Evolutionary conservation across 78 protist species (phyloP).

Genomic region (Dictyostelium citrinum): DNA sequence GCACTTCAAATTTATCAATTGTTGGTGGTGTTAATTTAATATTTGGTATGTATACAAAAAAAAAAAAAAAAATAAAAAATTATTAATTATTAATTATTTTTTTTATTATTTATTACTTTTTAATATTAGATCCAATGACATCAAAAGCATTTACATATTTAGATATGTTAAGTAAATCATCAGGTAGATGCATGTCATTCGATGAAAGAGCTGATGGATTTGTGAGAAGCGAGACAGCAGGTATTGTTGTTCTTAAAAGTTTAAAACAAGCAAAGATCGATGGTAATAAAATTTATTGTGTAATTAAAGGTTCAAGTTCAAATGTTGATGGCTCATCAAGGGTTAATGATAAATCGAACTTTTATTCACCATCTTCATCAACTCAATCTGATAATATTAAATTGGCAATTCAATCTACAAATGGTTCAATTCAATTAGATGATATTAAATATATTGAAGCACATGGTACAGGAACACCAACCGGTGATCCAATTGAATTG

Average conservation of each 20-base stretch:
- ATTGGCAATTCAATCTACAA: not conserved
- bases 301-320: constrained; percentile 21
- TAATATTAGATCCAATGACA: constrained; percentile 13
- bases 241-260: constrained; percentile 10
- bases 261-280: not conserved
- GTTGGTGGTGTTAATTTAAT: constrained; percentile 12
- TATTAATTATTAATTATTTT: not conserved
- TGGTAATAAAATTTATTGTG: constrained; percentile 63
- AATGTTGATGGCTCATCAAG: constrained; percentile 76
- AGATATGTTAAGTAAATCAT: too few species aligned
- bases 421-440: not conserved
- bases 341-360: not conserved
- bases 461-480: constrained; percentile 79
- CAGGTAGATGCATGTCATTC: constrained; percentile 55
- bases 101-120: not conserved
- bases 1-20: constrained; percentile 5
- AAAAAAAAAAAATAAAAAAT: too few species aligned
- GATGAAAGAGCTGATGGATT: constrained; percentile 89
- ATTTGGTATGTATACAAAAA: not conserved
- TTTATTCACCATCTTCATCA: not conserved
- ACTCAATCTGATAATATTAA: not conserved
- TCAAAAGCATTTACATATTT: too few species aligned
- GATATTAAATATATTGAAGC: constrained; percentile 62
- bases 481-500: constrained; percentile 77
- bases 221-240: constrained; percentile 83